Evolutionary conservation across 2,329 filamentous ascomycete genomes (phyloP), one percentile per base, ranked within the genome.

Genomic region (Colletotrichum caudatum): DNA sequence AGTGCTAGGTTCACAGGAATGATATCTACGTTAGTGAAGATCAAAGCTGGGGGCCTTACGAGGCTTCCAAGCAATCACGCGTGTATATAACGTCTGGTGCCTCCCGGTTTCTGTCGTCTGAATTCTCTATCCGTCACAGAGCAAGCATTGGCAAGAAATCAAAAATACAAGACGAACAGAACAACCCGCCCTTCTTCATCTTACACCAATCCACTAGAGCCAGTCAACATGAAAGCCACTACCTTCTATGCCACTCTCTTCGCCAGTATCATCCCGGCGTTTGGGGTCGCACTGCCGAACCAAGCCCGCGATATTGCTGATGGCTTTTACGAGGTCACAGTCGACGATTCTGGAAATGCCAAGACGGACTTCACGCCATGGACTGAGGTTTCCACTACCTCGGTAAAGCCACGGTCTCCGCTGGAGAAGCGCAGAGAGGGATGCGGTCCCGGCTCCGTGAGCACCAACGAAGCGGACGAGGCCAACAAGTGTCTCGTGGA

Each of bases 371-470:
- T 61, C 41, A 50, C 18, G 11, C 29, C 44, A 5, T 61, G 44
- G 29, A 20, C 18, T 3, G 26, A 62, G 29, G 3, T 62, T 26
- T 20, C 29, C 20, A 62, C 20, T 20, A 39, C 20, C 12, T 62
- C 44, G 4, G 29, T 9, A 33, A 62, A 50, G 44, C 18, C 26
- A 29, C 44, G 29, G 4, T 51, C 59, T 37, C 59, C 59, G 26
- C 57, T 60, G n/a, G 39, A 46, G 57, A 60, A 60, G 37, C 57
- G 57, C 23, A 37, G 57, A 26, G 57, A 60, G n/a, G 26, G 39
- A 11, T 60, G 39, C 57, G 39, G 39, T 5, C 39, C 57, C 12
- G 39, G 44, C 20, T 50, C 8, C 6, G 44, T 62, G 14, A 39
- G 44, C 29, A n/a, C 44, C 11, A 44, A 29, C 59, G 59, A 62